These are phyloP conservation scores for Cyberlindnera mycetangii DNA, from an alignment of 805 yeast species.

Conservation along the genomic window DNA sequence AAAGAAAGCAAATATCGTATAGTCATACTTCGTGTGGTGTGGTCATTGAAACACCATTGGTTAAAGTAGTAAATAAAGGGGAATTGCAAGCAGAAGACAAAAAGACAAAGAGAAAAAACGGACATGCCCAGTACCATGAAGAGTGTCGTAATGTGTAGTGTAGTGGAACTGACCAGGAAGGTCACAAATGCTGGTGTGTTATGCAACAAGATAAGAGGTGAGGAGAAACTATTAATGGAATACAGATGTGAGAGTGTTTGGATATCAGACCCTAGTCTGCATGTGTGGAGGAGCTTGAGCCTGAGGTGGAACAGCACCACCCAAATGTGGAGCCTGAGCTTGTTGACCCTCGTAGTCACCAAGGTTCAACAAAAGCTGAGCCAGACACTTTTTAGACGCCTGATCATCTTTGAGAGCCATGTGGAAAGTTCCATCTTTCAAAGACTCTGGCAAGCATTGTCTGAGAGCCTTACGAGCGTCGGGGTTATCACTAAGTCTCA, in stretches of 20 bases:
- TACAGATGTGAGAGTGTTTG: neutral
- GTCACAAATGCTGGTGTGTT: neutral
- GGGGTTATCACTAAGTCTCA: slow-evolving; percentile 82
- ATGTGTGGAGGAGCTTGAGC: slow-evolving; percentile 6
- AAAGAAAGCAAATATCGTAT: slow-evolving; percentile 9
- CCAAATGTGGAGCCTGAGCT: slow-evolving; percentile 14
- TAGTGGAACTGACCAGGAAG: neutral
- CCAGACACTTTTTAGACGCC: slow-evolving; percentile 82
- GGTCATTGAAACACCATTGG: neutral
- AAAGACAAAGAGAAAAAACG: neutral
- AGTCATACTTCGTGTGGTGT: slow-evolving; percentile 13
- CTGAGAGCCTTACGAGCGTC: slow-evolving; percentile 88
- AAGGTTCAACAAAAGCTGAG: slow-evolving; percentile 73
- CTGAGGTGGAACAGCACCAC: neutral
- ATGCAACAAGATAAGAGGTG: neutral
- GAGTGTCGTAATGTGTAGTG: neutral
- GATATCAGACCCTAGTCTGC: slow-evolving; percentile 2
- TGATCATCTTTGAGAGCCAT: slow-evolving; percentile 78
- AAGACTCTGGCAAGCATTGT: slow-evolving; percentile 79
- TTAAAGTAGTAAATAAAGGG: neutral
- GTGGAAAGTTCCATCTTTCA: slow-evolving; percentile 84
- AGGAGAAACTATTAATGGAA: neutral
- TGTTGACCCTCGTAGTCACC: slow-evolving; percentile 37
- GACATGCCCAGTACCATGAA: neutral
- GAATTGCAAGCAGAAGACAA: neutral